A percentile compares a stretch with the other conserved stretches of the same genome.
phyloP scores from a whole-genome alignment of 225 moss, liverwort and hornwort species.

The Physcomitrellopsis africana region DNA sequence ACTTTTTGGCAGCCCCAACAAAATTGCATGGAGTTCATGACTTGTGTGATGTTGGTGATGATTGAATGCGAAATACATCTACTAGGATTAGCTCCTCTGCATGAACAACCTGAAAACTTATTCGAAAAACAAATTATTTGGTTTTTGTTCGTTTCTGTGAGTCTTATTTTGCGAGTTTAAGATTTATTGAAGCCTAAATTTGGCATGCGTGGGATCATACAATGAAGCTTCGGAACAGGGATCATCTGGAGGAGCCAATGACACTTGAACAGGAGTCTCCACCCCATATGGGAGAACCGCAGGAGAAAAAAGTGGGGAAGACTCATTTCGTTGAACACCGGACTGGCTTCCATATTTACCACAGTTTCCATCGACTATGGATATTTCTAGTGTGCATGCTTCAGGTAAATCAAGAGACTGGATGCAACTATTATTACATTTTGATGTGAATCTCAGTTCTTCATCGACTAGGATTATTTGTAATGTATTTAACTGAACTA shows the following conservation, averaged over 20 bases:
- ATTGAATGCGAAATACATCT: no score
- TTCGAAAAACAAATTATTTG: background rate
- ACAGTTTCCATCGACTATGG: slow-evolving; percentile 97
- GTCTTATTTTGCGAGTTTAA: background rate
- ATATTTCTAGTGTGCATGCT: slow-evolving; percentile 95
- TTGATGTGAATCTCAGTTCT: slow-evolving; percentile 12
- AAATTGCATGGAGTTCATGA: no score
- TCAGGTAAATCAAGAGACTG: slow-evolving; percentile 57
- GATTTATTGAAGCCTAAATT: slow-evolving; percentile 12
- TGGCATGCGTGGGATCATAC: no score
- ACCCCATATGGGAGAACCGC: slow-evolving; percentile 32
- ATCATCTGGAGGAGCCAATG: slow-evolving; percentile 35
- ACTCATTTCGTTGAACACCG: slow-evolving; percentile 97
- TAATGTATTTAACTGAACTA: no score
- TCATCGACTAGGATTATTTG: slow-evolving; percentile 9
- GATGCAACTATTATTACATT: slow-evolving; percentile 14
- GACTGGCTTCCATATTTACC: slow-evolving; percentile 85
- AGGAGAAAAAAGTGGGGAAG: slow-evolving; percentile 84
- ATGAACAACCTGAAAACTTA: background rate
- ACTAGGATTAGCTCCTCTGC: no score
- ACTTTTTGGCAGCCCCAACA: no score
- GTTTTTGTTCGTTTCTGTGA: background rate
- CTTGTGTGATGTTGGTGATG: no score
- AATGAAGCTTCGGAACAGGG: slow-evolving; percentile 20
- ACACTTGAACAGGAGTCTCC: slow-evolving; percentile 29